Conservation (phyloP, 1,284 basidiomycete genomes). For the Meira nashicola region DNA sequence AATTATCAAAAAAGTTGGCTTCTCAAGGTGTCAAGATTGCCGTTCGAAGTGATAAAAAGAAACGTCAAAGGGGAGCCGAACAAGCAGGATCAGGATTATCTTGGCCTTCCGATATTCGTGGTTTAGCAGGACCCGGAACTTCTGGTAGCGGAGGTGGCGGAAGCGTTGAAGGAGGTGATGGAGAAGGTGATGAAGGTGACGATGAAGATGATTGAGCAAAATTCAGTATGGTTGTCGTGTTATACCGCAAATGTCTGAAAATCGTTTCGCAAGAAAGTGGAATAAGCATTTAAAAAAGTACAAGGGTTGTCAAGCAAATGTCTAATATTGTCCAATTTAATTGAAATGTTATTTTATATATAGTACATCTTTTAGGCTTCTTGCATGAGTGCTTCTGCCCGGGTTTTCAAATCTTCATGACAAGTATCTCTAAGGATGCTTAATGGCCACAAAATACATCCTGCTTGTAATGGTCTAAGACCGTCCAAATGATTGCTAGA, state of each 20-base stretch:
- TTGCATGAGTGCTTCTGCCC: no score
- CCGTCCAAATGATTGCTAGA: constrained; percentile 9
- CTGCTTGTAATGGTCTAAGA: constrained; percentile 4
- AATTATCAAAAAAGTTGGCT: constrained; percentile 40
- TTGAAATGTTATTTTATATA: constrained; percentile 5
- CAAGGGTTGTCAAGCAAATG: not conserved
- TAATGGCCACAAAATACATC: not conserved
- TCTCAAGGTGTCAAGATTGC: constrained; percentile 36
- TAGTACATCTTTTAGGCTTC: constrained; percentile 4
- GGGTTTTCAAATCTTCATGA: not conserved
- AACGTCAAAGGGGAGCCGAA: constrained; percentile 21
- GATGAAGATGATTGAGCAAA: not conserved
- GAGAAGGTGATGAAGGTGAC: constrained; percentile 24
- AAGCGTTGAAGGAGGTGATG: constrained; percentile 21
- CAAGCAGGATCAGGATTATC: constrained; percentile 17
- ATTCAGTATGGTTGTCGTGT: not conserved
- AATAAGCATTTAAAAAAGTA: not conserved
- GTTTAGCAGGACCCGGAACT: not conserved
- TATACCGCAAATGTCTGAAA: not conserved
- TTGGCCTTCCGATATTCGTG: not conserved
- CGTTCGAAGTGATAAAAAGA: constrained; percentile 42
- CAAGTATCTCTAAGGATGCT: not conserved
- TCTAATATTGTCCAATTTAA: not conserved
- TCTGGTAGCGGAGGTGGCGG: constrained; percentile 10
- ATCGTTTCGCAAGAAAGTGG: not conserved